Base-by-base conservation (phyloP, 2,329 filamentous ascomycete species). In the Macroventuria anomochaeta region DNA sequence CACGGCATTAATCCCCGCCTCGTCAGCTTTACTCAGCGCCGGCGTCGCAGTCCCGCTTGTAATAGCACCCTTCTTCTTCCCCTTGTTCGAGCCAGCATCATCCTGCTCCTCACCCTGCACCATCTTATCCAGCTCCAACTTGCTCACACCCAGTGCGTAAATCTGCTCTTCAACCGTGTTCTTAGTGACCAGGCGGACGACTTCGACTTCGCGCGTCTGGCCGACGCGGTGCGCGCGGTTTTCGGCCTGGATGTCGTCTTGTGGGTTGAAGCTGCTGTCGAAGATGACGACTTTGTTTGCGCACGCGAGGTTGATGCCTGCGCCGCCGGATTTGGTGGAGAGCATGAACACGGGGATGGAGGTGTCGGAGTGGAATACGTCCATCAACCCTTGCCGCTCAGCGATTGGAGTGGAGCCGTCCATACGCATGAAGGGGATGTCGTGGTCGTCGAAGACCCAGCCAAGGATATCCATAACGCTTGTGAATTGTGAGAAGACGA, bases 281-380 rank as follows among this genome's bases (percentile, higher is more conserved):
- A 97, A 97, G 68, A 99, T 95, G 75, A 99, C 86, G 64, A 99
- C 93, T 76, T 97, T 97, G 79, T 97, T 97, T 4, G 95, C 95
- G 29, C 89, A 90, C 7, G 93, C 95, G 48, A 99, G 78, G 75
- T 99, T 99, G 78, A 99, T 96, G 33, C 95, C 95, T 0, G 93
- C 95, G n/a, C 95, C 95, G 46, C 95, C 95, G 0, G 93, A 93
- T 55, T 92, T 93, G 0, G 95, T 99, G 1, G 90, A 95, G 5
- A 99, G 84, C 61, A 99, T 83, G 75, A 99, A 99, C 0, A 96
- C 92, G 0, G 92, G 88, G 46, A 97, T 96, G 2, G 83, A 81
- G 0, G 82, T 77, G 68, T 96, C 85, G 2, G 84, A 77, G 64
- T 91, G 88, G 80, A 96, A 99, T 36, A 89, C 83, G 74, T 99